Percentiles rank a stretch among this genome's conserved stretches.
Conservation (phyloP, 192 early-diverging fungal genomes). For the Glomus cerebriforme region DNA sequence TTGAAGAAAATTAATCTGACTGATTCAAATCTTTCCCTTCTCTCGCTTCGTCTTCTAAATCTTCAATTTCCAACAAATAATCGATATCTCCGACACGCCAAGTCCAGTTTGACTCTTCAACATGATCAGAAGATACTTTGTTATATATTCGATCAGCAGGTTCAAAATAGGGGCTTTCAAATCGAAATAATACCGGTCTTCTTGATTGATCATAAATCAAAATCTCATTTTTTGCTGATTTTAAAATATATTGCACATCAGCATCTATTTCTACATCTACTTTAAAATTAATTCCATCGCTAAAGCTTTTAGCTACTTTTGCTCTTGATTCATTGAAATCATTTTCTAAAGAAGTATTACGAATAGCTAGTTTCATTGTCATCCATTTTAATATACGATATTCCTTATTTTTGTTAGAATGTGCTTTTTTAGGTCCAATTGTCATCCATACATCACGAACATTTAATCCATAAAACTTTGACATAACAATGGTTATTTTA, state of each 20-base stretch:
- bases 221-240: neutral
- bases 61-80: conserved; percentile 45
- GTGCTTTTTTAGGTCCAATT: conserved; percentile 34
- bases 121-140: neutral
- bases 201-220: conserved; percentile 41
- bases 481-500: conserved; percentile 33
- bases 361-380: conserved; percentile 39
- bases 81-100: conserved; percentile 49
- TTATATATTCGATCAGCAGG: conserved; percentile 20
- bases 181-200: conserved; percentile 38
- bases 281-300: conserved; percentile 38
- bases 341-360: conserved; percentile 8
- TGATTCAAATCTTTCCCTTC: neutral
- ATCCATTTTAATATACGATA: conserved; percentile 43
- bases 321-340: conserved; percentile 30
- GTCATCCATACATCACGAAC: conserved; percentile 44
- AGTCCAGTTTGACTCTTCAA: conserved; percentile 36
- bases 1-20: too few relatives aligned
- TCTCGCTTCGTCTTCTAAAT: conserved; percentile 23
- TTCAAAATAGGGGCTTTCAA: conserved; percentile 49
- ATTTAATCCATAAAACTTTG: conserved; percentile 39
- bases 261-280: conserved; percentile 53
- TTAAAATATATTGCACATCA: conserved; percentile 35
- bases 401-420: conserved; percentile 16
- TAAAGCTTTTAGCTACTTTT: conserved; percentile 32